A percentile compares a stretch with the other conserved stretches of the same genome.
Evolutionary conservation across 2,329 filamentous ascomycete genomes (phyloP).

Genomic region (Akanthomyces lecanii): DNA sequence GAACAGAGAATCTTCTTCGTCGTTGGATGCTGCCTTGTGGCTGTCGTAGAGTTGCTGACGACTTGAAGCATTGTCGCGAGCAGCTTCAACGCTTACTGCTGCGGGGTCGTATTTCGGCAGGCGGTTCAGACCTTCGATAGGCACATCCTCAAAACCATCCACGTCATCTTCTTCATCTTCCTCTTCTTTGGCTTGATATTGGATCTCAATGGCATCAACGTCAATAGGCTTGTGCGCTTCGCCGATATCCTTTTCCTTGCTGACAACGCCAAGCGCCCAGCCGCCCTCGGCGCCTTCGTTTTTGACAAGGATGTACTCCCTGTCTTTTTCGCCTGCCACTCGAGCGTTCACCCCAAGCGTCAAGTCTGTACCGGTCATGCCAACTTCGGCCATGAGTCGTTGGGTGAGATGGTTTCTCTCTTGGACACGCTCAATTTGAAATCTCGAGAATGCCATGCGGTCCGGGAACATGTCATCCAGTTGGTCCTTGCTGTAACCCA

Average conservation of each 20-base stretch:
- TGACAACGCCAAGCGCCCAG: conserved; percentile 93
- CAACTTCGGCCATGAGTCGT: conserved; percentile 87
- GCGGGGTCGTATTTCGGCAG: conserved; percentile 56
- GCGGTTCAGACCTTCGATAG: conserved; percentile 83
- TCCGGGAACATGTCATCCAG: conserved; percentile 95
- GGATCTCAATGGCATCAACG: conserved; percentile 64
- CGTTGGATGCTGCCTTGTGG: conserved; percentile 21
- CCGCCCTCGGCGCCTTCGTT: conserved; percentile 93
- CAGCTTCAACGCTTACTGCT: conserved; percentile 24
- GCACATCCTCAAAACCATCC: conserved; percentile 86
- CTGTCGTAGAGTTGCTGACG: conserved; percentile 28
- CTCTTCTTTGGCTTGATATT: conserved; percentile 53
- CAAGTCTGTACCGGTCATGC: conserved; percentile 74
- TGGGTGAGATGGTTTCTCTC: conserved; percentile 95
- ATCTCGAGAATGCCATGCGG: conserved; percentile 92
- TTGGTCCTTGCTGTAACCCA: conserved; percentile 96
- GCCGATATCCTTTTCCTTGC: conserved; percentile 74
- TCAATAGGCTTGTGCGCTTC: conserved; percentile 86
- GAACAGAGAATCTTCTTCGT: conserved; percentile 49
- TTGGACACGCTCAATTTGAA: conserved; percentile 90
- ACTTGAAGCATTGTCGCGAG: conserved; percentile 24
- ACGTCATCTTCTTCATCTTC: conserved; percentile 62
- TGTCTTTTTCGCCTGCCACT: conserved; percentile 78
- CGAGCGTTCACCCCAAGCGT: conserved; percentile 62
- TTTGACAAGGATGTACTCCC: conserved; percentile 94